These are phyloP conservation scores for Ceratocystis alfenasii DNA, from an alignment of 2,329 filamentous ascomycete species.

Conservation along the genomic window DNA sequence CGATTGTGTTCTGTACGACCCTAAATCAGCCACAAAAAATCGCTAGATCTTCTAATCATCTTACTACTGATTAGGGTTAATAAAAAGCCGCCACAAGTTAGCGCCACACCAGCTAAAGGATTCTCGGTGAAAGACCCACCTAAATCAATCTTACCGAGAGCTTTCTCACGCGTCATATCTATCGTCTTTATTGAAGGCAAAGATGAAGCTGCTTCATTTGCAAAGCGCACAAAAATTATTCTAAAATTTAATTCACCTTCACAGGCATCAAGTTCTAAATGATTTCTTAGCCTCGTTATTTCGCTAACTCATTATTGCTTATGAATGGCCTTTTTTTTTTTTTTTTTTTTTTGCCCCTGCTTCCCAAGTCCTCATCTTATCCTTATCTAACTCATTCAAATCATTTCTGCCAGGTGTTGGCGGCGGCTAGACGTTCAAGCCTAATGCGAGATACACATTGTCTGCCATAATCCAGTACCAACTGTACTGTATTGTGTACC, in stretches of 20 bases:
- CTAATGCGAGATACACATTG: background rate
- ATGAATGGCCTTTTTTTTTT: background rate
- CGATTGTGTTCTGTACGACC: no score
- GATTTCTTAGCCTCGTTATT: background rate
- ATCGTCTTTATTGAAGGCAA: background rate
- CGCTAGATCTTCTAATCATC: no score
- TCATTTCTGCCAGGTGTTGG: background rate
- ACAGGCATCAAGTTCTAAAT: no score
- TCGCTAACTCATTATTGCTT: background rate
- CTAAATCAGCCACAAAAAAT: no score
- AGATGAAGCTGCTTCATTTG: background rate
- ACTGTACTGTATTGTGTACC: background rate
- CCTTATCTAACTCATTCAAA: background rate
- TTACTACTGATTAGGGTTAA: background rate
- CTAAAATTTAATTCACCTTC: background rate
- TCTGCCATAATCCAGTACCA: background rate
- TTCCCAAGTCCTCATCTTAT: background rate
- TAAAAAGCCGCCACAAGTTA: background rate
- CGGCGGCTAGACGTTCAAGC: background rate
- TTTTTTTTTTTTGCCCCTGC: background rate
- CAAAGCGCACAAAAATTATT: background rate
- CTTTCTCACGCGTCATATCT: background rate
- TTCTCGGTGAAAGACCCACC: background rate
- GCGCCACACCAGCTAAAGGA: background rate
- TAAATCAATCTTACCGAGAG: background rate